phyloP scores from a whole-genome alignment of 2,329 filamentous ascomycete species.

The Emergomyces pasteurianus region DNA sequence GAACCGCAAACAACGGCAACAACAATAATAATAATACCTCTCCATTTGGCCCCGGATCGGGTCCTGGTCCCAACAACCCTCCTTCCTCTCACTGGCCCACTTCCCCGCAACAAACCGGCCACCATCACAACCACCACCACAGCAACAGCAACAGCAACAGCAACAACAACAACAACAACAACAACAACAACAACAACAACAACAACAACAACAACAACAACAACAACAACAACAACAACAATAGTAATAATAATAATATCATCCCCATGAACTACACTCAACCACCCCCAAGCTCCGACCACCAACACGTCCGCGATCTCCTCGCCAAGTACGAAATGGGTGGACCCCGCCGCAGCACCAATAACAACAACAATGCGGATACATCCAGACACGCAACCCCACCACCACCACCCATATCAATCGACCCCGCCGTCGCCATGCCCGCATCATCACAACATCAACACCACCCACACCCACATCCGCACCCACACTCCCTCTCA shows the following conservation, averaged over 20 bases:
- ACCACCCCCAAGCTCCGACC: slow-evolving; percentile 32
- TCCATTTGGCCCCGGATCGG: slow-evolving; percentile 36
- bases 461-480: neutral
- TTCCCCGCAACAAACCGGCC: slow-evolving; percentile 43
- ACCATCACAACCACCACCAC: slow-evolving; percentile 21
- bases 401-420: slow-evolving; percentile 12
- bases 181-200: no score
- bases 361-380: slow-evolving; percentile 22
- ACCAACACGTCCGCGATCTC: slow-evolving; percentile 50
- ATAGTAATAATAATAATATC: slow-evolving; percentile 28
- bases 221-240: no score
- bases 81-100: slow-evolving; percentile 54
- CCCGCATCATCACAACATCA: neutral
- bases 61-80: slow-evolving; percentile 52
- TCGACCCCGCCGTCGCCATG: neutral
- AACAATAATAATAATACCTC: slow-evolving; percentile 2
- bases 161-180: no score
- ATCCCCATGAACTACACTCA: neutral
- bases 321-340: slow-evolving; percentile 55
- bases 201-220: no score
- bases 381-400: slow-evolving; percentile 42
- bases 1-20: slow-evolving; percentile 23
- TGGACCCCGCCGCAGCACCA: slow-evolving; percentile 32
- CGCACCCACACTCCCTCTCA: slow-evolving; percentile 5
- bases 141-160: no score